phyloP scores from a whole-genome alignment of 1,284 basidiomycete species.

The Heterobasidion occidentale region DNA sequence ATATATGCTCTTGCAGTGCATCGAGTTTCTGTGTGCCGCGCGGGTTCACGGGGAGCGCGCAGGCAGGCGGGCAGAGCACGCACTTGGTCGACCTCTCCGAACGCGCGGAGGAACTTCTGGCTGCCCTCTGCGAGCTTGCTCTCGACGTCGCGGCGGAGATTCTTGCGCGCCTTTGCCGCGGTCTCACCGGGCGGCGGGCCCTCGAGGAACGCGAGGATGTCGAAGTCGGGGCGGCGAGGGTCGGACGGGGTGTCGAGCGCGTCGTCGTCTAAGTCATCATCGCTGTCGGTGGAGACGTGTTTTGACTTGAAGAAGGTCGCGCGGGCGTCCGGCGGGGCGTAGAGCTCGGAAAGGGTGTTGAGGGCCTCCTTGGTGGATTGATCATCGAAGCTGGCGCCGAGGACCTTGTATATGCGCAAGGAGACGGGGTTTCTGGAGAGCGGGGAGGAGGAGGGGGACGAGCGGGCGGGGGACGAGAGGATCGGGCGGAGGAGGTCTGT shows the following conservation, averaged over 20 bases:
- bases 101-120: slow-evolving; percentile 72
- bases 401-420: slow-evolving; percentile 81
- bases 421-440: slow-evolving; percentile 58
- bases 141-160: slow-evolving; percentile 81
- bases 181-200: slow-evolving; percentile 36
- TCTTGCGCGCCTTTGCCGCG: slow-evolving; percentile 65
- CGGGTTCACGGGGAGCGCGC: neutral
- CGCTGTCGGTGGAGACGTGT: slow-evolving; percentile 25
- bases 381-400: slow-evolving; percentile 81
- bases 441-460: slow-evolving; percentile 5
- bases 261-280: slow-evolving; percentile 24
- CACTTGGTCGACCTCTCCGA: slow-evolving; percentile 84
- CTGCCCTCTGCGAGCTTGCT: slow-evolving; percentile 74
- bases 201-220: slow-evolving; percentile 23
- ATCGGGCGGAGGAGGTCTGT: neutral
- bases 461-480: neutral
- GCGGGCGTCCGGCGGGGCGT: slow-evolving; percentile 26
- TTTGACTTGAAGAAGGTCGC: slow-evolving; percentile 11
- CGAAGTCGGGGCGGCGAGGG: slow-evolving; percentile 14
- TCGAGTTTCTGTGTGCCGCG: slow-evolving; percentile 59
- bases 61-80: slow-evolving; percentile 20
- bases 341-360: slow-evolving; percentile 75
- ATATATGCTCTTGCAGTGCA: slow-evolving; percentile 67
- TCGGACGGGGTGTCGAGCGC: slow-evolving; percentile 17
- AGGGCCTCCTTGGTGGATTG: slow-evolving; percentile 74